phyloP scores from a whole-genome alignment of 2,329 filamentous ascomycete genomes.

The Sclerotinia nivalis region DNA sequence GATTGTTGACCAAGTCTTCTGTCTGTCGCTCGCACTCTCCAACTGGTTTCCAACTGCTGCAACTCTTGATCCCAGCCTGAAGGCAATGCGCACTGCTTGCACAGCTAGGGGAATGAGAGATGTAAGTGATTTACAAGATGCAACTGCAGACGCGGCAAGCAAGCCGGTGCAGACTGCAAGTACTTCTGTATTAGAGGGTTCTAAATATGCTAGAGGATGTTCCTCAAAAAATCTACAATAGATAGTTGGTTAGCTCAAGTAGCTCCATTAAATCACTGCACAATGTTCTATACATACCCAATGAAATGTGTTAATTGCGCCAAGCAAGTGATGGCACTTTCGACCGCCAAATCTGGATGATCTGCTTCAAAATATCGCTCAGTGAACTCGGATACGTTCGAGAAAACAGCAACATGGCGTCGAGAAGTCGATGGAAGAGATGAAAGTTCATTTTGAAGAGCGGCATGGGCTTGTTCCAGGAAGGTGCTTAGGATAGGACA shows the following conservation, averaged over 20 bases:
- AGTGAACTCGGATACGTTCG: conserved; percentile 62
- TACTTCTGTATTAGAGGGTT: conserved; percentile 18
- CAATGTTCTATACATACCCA: conserved; percentile 50
- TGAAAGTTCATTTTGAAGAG: conserved; percentile 60
- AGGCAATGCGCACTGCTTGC: conserved; percentile 39
- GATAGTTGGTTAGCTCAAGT: neutral
- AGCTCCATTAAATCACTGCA: neutral
- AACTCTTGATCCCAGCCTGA: conserved; percentile 39
- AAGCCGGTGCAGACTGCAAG: conserved; percentile 40
- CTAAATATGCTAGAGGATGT: conserved; percentile 19
- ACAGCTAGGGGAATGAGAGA: conserved; percentile 41
- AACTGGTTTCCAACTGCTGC: conserved; percentile 36
- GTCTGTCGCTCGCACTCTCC: conserved; percentile 23
- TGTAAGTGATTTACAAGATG: conserved; percentile 35
- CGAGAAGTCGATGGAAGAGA: conserved; percentile 57
- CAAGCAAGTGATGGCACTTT: conserved; percentile 64
- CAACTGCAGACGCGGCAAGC: conserved; percentile 40
- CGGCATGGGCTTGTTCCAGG: conserved; percentile 57
- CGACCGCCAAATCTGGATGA: conserved; percentile 60
- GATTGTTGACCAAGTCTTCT: conserved; percentile 32
- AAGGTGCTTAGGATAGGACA: conserved; percentile 45
- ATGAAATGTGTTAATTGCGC: conserved; percentile 69
- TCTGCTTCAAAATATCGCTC: conserved; percentile 61
- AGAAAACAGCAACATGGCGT: conserved; percentile 60
- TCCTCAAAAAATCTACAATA: conserved; percentile 22